Evolutionary conservation across 164 flowering plant species (phyloP).

Genomic region (Hamamelis virginiana): DNA sequence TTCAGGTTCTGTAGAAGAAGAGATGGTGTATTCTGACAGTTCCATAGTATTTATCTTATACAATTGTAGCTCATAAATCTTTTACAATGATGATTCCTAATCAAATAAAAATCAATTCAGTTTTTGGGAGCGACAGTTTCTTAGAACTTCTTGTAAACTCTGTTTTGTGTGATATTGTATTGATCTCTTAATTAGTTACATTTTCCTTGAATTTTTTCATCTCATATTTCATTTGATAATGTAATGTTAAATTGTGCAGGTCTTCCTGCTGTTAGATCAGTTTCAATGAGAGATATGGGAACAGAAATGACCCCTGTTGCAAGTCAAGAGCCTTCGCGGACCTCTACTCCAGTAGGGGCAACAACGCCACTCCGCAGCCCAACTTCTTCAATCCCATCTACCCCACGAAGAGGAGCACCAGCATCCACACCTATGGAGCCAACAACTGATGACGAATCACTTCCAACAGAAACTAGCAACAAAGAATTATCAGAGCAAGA

Average conservation of each 20-base stretch:
- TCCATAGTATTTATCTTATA: background rate
- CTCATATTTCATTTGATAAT: background rate
- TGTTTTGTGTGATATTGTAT: background rate
- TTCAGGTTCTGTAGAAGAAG: background rate
- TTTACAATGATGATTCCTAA: background rate
- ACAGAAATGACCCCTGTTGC: constrained; percentile 94
- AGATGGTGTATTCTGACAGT: background rate
- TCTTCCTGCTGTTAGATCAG: constrained; percentile 53
- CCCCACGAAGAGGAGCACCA: constrained; percentile 67
- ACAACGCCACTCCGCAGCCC: constrained; percentile 86
- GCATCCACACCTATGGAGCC: constrained; percentile 44
- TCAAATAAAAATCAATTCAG: background rate
- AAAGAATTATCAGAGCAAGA: constrained; percentile 68
- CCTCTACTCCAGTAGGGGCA: constrained; percentile 75
- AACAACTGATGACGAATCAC: constrained; percentile 28
- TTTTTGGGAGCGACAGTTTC: too few species aligned
- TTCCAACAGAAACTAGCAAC: constrained; percentile 26
- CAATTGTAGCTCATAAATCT: background rate
- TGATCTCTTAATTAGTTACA: background rate
- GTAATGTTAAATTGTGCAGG: constrained; percentile 29
- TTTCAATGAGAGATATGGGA: constrained; percentile 94
- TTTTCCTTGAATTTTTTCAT: background rate
- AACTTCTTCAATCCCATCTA: constrained; percentile 75
- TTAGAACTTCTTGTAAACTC: background rate
- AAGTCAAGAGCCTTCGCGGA: constrained; percentile 91